Conservation (phyloP, 1,284 basidiomycete species). For the Vanrija pseudolonga region DNA sequence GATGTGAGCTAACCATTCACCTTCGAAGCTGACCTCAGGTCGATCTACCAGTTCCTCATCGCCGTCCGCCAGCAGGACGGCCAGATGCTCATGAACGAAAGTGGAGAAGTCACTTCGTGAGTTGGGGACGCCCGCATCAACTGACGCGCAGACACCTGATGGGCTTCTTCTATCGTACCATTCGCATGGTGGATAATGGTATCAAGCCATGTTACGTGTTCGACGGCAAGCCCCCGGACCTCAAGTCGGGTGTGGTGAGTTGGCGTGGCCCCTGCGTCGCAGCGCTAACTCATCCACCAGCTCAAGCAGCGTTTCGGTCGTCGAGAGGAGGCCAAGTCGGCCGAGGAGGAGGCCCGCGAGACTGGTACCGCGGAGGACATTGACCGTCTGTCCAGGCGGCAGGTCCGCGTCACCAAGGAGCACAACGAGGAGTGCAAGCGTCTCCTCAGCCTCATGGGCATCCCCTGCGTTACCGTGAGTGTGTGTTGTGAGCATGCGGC, state of each 20-base stretch:
- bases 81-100: conserved; percentile 93
- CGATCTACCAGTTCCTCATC: conserved; percentile 82
- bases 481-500: neutral
- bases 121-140: conserved; percentile 12
- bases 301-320: conserved; percentile 71
- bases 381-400: conserved; percentile 83
- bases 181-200: conserved; percentile 97
- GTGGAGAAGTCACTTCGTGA: conserved; percentile 86
- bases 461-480: conserved; percentile 82
- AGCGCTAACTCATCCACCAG: conserved; percentile 7
- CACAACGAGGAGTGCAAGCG: conserved; percentile 95
- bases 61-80: conserved; percentile 95
- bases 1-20: conserved; percentile 61
- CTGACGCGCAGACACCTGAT: conserved; percentile 71
- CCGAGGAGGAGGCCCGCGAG: conserved; percentile 94
- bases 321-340: conserved; percentile 89
- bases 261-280: neutral
- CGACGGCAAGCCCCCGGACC: conserved; percentile 94
- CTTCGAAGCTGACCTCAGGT: conserved; percentile 35
- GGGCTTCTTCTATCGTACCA: conserved; percentile 97
- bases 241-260: conserved; percentile 93
- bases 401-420: conserved; percentile 90
- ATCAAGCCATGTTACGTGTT: conserved; percentile 99
- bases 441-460: conserved; percentile 90
- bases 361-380: conserved; percentile 88